Base-by-base conservation (phyloP, 2,329 filamentous ascomycete genomes). In the Colletotrichum sp. region DNA sequence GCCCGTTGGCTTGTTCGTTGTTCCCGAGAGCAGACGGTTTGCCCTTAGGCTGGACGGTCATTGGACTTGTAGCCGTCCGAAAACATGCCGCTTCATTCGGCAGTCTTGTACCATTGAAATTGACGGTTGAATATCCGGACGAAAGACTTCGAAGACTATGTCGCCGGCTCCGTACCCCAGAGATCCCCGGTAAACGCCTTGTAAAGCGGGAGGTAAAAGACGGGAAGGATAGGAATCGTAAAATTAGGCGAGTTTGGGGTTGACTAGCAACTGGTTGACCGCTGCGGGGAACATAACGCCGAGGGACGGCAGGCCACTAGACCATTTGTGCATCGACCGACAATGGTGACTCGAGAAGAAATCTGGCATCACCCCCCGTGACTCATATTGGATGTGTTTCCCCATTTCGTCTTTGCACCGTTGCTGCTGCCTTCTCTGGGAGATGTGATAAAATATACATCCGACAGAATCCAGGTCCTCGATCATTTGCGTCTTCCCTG, bases 241-340 rank as follows among this genome's bases (percentile, higher is more conserved):
- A 73, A 67, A 67, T 62, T 55, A 67, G 69, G 55, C 43, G 56
- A 75, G 55, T 64, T 72, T 67, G 62, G 62, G 69, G 39, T 72
- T 67, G 55, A 68, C 69, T 75, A 61, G 30, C 28, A 22, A 64
- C 69, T 67, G 36, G 30, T 36, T 25, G 64, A 60, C 58, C 64
- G 70, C 58, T 68, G 70, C 73, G 70, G 73, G 70, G 64, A 65
- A 69, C 22, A 48, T 30, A 64, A 62, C 61, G 55, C 62, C 71
- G 68, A 62, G 62, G 13, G 9, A 67, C 28, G 18, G 22, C 30
- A 36, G 56, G 66, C 30, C 32, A 56, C 61, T 69, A 62, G 27
- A 34, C 39, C 16, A 18, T 69, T 61, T 55, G 22, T 52, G 36
- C 56, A 56, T 56, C 32, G 48, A 58, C 27, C 30, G 60, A 48